phyloP scores from a whole-genome alignment of 2,329 filamentous ascomycete species.

The Monilinia fructicola region DNA sequence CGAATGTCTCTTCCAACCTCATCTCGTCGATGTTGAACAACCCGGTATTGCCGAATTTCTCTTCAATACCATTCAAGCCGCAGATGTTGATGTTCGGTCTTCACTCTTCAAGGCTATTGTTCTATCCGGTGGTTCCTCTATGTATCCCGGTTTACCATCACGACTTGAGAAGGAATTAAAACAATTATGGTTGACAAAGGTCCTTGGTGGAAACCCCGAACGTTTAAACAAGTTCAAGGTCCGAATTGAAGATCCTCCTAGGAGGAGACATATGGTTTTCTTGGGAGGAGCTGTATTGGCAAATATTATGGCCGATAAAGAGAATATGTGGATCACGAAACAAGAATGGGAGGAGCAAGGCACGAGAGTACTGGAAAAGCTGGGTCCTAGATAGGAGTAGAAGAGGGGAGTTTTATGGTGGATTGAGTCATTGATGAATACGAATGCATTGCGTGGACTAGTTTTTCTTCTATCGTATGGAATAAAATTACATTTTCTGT shows the following conservation, averaged over 20 bases:
- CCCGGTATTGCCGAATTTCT: conserved; percentile 95
- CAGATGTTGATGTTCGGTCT: conserved; percentile 90
- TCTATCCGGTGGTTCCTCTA: conserved; percentile 93
- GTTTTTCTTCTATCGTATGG: conserved; percentile 2
- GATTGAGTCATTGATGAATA: conserved; percentile 17
- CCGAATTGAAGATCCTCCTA: conserved; percentile 93
- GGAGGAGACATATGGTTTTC: conserved; percentile 99
- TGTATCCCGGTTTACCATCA: conserved; percentile 96
- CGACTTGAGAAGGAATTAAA: conserved; percentile 97
- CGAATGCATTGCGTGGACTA: conserved; percentile 17
- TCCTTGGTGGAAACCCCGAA: conserved; percentile 88
- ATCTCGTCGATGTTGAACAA: conserved; percentile 95
- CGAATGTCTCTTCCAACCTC: conserved; percentile 97
- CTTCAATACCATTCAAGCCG: conserved; percentile 97
- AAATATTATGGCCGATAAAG: conserved; percentile 99
- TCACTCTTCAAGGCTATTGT: conserved; percentile 98
- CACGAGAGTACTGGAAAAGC: conserved; percentile 78
- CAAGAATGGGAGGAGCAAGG: conserved; percentile 97
- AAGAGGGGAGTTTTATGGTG: conserved; percentile 15
- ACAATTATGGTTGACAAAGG: conserved; percentile 94
- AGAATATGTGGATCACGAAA: conserved; percentile 98
- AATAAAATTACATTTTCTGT: conserved; percentile 6
- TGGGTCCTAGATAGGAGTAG: conserved; percentile 71
- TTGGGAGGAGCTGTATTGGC: conserved; percentile 92
- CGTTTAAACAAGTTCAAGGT: conserved; percentile 99